phyloP scores from a whole-genome alignment of 208 protist species.

The Trypanosoma mega region DNA sequence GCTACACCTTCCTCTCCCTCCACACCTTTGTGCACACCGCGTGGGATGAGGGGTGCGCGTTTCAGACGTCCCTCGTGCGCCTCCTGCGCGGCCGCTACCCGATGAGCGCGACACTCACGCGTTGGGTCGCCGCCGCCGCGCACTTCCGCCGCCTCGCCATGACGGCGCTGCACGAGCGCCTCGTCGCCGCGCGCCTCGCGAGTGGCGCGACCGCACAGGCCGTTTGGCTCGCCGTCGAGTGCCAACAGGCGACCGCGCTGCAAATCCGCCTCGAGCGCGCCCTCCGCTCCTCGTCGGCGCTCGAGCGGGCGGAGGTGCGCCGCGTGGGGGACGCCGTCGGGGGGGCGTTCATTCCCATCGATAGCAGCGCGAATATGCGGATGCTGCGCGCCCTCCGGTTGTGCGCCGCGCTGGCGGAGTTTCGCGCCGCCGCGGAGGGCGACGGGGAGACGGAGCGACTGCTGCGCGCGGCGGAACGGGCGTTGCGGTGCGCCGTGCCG shows the following conservation, averaged over 20 bases:
- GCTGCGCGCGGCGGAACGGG: slow-evolving; percentile 43
- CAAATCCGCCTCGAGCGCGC: slow-evolving; percentile 47
- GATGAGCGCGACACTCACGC: slow-evolving; percentile 40
- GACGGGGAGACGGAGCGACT: slow-evolving; percentile 14
- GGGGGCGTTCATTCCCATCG: slow-evolving; percentile 55
- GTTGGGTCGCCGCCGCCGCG: slow-evolving; percentile 59
- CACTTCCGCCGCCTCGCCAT: slow-evolving; percentile 42
- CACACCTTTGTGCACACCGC: slow-evolving; percentile 42
- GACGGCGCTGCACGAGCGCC: slow-evolving; percentile 37
- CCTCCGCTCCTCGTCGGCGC: slow-evolving; percentile 30
- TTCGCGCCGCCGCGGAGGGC: slow-evolving; percentile 29
- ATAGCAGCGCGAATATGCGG: slow-evolving; percentile 39
- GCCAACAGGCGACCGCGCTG: slow-evolving; percentile 37
- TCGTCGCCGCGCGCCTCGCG: slow-evolving; percentile 40
- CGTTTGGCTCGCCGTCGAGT: slow-evolving; percentile 73
- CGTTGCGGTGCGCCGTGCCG: slow-evolving; percentile 36
- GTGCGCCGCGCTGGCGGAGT: slow-evolving; percentile 55
- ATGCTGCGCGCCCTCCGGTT: slow-evolving; percentile 46
- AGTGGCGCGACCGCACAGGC: slow-evolving; percentile 39
- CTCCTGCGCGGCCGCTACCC: slow-evolving; percentile 39
- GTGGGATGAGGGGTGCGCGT: slow-evolving; percentile 44
- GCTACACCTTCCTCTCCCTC: slow-evolving; percentile 36
- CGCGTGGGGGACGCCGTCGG: slow-evolving; percentile 63
- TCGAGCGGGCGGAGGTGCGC: slow-evolving; percentile 41
- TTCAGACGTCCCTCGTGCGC: slow-evolving; percentile 40